A percentile compares a stretch with the other conserved stretches of the same genome.
phyloP scores from a whole-genome alignment of 2,329 filamentous ascomycete genomes.

The Colletotrichum trifolii region DNA sequence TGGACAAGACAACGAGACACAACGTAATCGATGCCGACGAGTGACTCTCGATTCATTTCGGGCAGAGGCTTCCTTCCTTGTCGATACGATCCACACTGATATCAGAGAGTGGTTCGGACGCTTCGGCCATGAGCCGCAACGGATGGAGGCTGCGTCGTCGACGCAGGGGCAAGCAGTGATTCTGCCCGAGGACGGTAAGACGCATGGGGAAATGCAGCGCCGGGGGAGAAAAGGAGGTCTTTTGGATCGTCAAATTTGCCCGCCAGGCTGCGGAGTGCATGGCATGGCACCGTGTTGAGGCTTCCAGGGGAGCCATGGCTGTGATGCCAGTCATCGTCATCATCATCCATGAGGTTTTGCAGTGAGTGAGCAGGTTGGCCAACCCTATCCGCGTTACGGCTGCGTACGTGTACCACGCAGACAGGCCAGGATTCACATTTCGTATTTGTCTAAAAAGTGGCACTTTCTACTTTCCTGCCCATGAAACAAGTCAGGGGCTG shows the following conservation, averaged over 20 bases:
- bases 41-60: conserved; percentile 29
- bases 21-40: not conserved
- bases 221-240: not conserved
- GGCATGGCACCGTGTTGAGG: too few relatives aligned
- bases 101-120: conserved; percentile 19
- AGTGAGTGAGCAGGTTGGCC: not conserved
- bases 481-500: conserved; percentile 31
- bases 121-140: conserved; percentile 21
- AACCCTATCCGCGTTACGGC: not conserved
- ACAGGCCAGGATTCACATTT: conserved; percentile 1
- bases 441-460: conserved; percentile 31
- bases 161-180: not conserved
- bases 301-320: too few relatives aligned
- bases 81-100: conserved; percentile 27
- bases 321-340: too few relatives aligned
- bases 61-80: conserved; percentile 20
- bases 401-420: not conserved
- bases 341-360: not conserved
- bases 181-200: conserved; percentile 6
- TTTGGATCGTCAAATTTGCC: not conserved
- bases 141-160: not conserved
- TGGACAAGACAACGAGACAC: not conserved
- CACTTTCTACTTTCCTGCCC: conserved; percentile 8
- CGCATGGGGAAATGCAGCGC: not conserved
- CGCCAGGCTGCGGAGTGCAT: not conserved